These are phyloP conservation scores for Xylariomycetidae sp. DNA, from an alignment of 2,329 filamentous ascomycete species.

Conservation along the genomic window DNA sequence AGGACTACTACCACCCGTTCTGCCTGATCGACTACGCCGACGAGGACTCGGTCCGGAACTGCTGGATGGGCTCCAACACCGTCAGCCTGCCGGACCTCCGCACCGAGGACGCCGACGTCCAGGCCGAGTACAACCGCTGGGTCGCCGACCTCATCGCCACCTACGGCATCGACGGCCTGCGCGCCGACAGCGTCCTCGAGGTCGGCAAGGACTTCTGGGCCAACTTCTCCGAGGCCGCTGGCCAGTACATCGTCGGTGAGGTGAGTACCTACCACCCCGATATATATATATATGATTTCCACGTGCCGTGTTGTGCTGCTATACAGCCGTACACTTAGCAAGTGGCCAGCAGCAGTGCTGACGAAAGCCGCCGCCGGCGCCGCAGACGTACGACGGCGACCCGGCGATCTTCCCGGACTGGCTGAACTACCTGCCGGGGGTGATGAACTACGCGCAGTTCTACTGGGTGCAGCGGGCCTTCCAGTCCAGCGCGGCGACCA, in stretches of 20 bases:
- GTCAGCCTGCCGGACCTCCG: conserved; percentile 40
- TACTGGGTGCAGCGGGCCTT: conserved; percentile 28
- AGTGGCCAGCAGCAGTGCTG: too few relatives aligned
- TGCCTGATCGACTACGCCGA: conserved; percentile 47
- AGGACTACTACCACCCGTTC: conserved; percentile 48
- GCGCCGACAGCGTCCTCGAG: conserved; percentile 43
- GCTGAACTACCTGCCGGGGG: conserved; percentile 39
- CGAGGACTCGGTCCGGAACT: conserved; percentile 32
- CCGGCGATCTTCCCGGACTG: conserved; percentile 38
- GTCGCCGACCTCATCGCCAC: conserved; percentile 39
- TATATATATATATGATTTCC: too few relatives aligned
- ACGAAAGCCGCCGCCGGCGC: not conserved
- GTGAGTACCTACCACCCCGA: conserved; percentile 12
- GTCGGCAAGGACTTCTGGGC: conserved; percentile 43
- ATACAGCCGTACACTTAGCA: too few relatives aligned
- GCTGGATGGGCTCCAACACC: conserved; percentile 44
- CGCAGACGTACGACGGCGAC: conserved; percentile 36
- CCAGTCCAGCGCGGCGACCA: conserved; percentile 20
- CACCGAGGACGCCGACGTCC: conserved; percentile 37
- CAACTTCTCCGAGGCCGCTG: conserved; percentile 36
- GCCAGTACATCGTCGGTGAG: conserved; percentile 45
- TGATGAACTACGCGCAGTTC: conserved; percentile 46
- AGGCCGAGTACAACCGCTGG: conserved; percentile 40
- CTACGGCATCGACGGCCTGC: conserved; percentile 48
- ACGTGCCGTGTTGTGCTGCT: too few relatives aligned